Percentiles rank a stretch among this genome's conserved stretches.
Evolutionary conservation across 768 basidiomycete species (phyloP).

Genomic region (Leccinellum luteum): DNA sequence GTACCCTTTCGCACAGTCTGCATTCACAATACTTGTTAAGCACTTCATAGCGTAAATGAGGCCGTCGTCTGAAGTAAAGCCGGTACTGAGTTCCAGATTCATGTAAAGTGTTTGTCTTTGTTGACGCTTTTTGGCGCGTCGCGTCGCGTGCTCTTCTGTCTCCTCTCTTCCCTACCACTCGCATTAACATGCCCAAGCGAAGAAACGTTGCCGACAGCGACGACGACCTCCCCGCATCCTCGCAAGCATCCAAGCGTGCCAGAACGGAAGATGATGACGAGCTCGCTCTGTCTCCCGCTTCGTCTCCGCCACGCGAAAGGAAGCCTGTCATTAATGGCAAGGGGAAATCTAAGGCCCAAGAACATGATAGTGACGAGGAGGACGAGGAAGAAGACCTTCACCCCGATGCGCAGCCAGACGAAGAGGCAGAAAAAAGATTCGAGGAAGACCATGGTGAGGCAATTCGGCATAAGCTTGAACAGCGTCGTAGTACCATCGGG

Average conservation of each 20-base stretch:
- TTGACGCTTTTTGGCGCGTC: constrained; percentile 18
- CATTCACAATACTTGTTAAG: no score
- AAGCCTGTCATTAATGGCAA: constrained; percentile 30
- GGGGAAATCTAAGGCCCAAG: constrained; percentile 31
- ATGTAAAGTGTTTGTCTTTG: constrained; percentile 21
- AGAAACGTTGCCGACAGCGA: constrained; percentile 45
- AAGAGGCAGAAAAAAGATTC: constrained; percentile 63
- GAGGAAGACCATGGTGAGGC: constrained; percentile 59
- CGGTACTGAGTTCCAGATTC: no score
- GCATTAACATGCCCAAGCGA: constrained; percentile 53
- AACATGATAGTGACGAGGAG: constrained; percentile 29
- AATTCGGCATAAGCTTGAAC: constrained; percentile 54
- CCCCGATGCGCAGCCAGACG: constrained; percentile 37
- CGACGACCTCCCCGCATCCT: constrained; percentile 30
- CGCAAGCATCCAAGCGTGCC: constrained; percentile 43
- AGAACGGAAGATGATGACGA: constrained; percentile 42
- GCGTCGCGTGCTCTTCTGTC: constrained; percentile 27
- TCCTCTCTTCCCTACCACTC: constrained; percentile 1
- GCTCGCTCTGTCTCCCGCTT: constrained; percentile 17
- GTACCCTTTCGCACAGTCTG: no score
- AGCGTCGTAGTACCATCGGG: constrained; percentile 38
- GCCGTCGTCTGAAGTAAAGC: no score
- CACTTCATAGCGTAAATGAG: no score
- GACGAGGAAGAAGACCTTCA: constrained; percentile 34
- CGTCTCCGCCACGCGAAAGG: constrained; percentile 25